Evolutionary conservation across 2,329 filamentous ascomycete genomes (phyloP).

Genomic region (Domatiomyces globalis): DNA sequence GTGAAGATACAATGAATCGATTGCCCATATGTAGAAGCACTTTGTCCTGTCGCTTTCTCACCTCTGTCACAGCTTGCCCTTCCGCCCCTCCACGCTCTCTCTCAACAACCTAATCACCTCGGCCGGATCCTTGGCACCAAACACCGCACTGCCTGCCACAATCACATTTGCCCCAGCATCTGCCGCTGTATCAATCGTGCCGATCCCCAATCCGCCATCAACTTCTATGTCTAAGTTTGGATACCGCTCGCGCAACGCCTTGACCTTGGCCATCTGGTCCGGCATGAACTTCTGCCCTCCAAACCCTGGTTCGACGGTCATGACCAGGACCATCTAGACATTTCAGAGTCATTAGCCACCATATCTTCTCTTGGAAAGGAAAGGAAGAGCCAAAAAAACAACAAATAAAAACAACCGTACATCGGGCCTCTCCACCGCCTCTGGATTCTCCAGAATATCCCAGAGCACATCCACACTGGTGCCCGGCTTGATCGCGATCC

Average conservation of each 20-base stretch:
- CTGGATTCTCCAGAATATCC: slow-evolving; percentile 64
- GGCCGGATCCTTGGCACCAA: slow-evolving; percentile 74
- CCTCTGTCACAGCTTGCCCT: slow-evolving; percentile 7
- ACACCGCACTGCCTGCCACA: slow-evolving; percentile 89
- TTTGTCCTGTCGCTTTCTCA: not conserved
- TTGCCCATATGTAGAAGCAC: not conserved
- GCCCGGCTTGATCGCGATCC: slow-evolving; percentile 88
- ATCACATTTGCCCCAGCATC: slow-evolving; percentile 97
- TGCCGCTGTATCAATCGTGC: slow-evolving; percentile 84
- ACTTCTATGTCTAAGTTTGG: slow-evolving; percentile 94
- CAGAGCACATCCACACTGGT: slow-evolving; percentile 84
- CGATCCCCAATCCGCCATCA: slow-evolving; percentile 76
- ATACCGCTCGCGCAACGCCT: slow-evolving; percentile 67
- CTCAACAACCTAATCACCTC: slow-evolving; percentile 75
- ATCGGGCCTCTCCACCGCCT: slow-evolving; percentile 69
- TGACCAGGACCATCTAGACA: slow-evolving; percentile 83
- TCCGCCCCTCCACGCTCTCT: slow-evolving; percentile 57
- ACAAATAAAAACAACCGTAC: slow-evolving; percentile 41
- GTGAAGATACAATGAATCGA: slow-evolving; percentile 1
- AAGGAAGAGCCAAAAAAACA: not conserved
- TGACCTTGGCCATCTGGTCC: slow-evolving; percentile 84
- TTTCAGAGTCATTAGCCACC: slow-evolving; percentile 2
- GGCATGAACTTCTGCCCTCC: slow-evolving; percentile 98
- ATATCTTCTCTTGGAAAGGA: not conserved
- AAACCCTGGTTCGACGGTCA: slow-evolving; percentile 97